These are phyloP conservation scores for Quercus wislizeni DNA, from an alignment of 306 rosid species.

Conservation along the genomic window DNA sequence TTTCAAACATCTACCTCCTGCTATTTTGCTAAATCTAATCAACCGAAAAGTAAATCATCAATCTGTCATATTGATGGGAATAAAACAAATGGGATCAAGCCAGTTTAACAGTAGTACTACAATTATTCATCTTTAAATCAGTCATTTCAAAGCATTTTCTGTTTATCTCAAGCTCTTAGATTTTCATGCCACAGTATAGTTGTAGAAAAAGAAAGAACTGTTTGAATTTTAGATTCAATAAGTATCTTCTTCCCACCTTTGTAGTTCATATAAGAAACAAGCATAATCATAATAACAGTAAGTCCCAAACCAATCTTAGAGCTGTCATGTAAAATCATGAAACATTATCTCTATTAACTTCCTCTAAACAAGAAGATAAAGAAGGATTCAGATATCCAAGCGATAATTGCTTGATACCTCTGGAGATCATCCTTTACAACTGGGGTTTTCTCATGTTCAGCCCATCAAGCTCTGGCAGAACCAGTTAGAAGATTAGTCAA, in stretches of 20 bases:
- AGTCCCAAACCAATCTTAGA: too few species aligned
- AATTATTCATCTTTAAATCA: conserved; percentile 10
- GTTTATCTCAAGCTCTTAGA: background rate
- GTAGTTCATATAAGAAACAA: too few species aligned
- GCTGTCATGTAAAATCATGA: too few species aligned
- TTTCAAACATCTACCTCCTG: background rate
- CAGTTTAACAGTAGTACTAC: conserved; percentile 21
- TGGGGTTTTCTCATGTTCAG: background rate
- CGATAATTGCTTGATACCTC: background rate
- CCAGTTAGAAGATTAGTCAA: background rate
- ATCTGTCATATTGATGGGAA: conserved; percentile 11
- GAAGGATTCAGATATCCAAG: background rate
- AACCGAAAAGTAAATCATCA: conserved; percentile 18
- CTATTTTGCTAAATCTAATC: conserved; percentile 16
- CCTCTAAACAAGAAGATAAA: background rate
- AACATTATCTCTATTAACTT: background rate
- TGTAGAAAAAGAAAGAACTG: background rate
- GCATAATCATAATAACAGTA: too few species aligned
- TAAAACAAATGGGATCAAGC: conserved; percentile 15
- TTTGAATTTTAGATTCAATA: too few species aligned
- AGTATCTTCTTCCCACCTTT: background rate
- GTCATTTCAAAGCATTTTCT: background rate
- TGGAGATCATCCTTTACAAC: background rate
- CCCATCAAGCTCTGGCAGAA: background rate
- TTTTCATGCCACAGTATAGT: background rate